A percentile compares a stretch with the other conserved stretches of the same genome.
These are phyloP conservation scores for Aspergillus glaucus DNA, from an alignment of 2,329 filamentous ascomycete species.

Conservation along the genomic window DNA sequence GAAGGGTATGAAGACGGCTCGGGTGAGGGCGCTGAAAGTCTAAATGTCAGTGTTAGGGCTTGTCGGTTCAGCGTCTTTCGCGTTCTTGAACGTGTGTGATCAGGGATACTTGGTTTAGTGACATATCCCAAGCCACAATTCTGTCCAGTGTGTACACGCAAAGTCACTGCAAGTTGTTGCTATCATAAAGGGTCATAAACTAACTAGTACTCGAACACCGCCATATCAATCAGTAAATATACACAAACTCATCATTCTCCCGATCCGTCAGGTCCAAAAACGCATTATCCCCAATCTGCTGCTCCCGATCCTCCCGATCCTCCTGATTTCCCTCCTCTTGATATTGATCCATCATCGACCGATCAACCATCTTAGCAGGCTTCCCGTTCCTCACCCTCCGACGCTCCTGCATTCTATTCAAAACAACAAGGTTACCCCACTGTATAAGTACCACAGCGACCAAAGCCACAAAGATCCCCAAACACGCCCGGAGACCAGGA, in stretches of 20 bases:
- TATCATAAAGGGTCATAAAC: too few species aligned
- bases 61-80: too few species aligned
- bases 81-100: too few species aligned
- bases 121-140: too few species aligned
- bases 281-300: constrained; percentile 44
- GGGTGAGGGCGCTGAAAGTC: too few species aligned
- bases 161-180: too few species aligned
- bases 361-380: constrained; percentile 52
- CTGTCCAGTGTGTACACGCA: too few species aligned
- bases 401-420: constrained; percentile 50
- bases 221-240: constrained; percentile 44
- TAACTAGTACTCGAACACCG: too few species aligned
- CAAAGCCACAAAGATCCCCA: constrained; percentile 43
- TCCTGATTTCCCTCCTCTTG: constrained; percentile 23
- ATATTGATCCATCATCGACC: constrained; percentile 54
- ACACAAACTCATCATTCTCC: constrained; percentile 63
- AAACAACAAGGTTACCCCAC: constrained; percentile 47
- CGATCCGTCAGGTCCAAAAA: constrained; percentile 58
- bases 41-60: too few species aligned
- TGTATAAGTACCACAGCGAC: constrained; percentile 50
- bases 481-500: constrained; percentile 50
- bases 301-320: constrained; percentile 13
- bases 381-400: constrained; percentile 56
- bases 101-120: too few species aligned
- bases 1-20: too few species aligned